Evolutionary conservation across 2,329 filamentous ascomycete genomes (phyloP).

Genomic region (Delphinella strobiligena): DNA sequence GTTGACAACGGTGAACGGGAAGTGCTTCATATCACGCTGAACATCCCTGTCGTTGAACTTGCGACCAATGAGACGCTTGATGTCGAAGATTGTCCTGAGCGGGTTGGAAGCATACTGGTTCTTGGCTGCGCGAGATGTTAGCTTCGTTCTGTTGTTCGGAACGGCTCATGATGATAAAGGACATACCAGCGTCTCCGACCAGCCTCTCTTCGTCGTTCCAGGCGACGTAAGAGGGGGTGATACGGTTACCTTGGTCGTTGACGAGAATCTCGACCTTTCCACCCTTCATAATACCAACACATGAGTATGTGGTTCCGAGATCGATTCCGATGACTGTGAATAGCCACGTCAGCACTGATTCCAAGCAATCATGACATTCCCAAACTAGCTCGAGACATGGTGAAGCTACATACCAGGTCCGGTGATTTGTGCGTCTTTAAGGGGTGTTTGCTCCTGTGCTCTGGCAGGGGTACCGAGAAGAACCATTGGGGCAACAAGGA

Average conservation of each 20-base stretch:
- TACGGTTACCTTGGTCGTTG: constrained; percentile 95
- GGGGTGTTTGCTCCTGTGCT: constrained; percentile 53
- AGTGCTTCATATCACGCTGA: constrained; percentile 92
- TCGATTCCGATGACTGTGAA: constrained; percentile 77
- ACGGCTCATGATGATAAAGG: too few species aligned
- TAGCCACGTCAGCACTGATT: too few species aligned
- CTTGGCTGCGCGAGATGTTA: constrained; percentile 50
- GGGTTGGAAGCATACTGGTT: constrained; percentile 60
- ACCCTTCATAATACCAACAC: constrained; percentile 91
- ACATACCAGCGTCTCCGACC: constrained; percentile 71
- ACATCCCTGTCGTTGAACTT: constrained; percentile 58
- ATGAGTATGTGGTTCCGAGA: constrained; percentile 77
- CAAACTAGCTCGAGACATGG: background rate
- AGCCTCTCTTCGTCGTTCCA: constrained; percentile 92
- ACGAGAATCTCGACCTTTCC: constrained; percentile 91
- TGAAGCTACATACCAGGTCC: constrained; percentile 48
- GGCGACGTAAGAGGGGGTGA: constrained; percentile 53
- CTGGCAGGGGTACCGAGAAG: constrained; percentile 59
- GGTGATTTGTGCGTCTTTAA: constrained; percentile 52
- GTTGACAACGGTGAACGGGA: constrained; percentile 87
- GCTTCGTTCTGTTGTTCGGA: too few species aligned
- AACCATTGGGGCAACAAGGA: constrained; percentile 74
- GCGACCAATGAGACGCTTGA: constrained; percentile 41
- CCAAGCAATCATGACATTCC: too few species aligned
- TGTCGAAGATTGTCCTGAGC: constrained; percentile 34